Conservation (phyloP, 306 rosid species). For the Medicago arabica region DNA sequence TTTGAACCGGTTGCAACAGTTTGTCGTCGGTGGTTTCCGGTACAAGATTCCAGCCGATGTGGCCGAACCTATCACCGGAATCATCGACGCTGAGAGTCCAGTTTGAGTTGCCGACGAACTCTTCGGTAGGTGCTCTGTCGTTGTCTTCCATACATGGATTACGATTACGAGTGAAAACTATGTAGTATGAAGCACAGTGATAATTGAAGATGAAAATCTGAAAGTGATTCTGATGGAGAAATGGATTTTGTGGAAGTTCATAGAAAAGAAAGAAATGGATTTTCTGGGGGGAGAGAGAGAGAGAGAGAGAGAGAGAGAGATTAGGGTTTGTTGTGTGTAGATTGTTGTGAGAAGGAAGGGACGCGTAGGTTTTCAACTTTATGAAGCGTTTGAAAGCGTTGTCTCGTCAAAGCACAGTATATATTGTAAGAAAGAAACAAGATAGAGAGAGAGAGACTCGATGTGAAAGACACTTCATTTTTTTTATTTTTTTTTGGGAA, state of each 20-base stretch:
- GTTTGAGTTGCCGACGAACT: conserved; percentile 55
- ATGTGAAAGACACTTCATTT: not conserved
- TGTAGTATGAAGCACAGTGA: not conserved
- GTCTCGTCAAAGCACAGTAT: conserved; percentile 59
- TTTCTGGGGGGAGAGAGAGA: not conserved
- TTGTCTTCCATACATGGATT: conserved; percentile 57
- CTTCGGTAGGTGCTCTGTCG: conserved; percentile 42
- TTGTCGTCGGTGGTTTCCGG: conserved; percentile 48
- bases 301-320: conserved; percentile 32
- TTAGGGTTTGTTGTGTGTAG: conserved; percentile 69
- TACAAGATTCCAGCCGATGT: conserved; percentile 75
- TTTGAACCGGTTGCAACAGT: conserved; percentile 38
- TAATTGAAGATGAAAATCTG: not conserved
- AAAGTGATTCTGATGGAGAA: not conserved
- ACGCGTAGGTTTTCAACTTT: conserved; percentile 69
- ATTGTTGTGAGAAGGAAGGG: conserved; percentile 61
- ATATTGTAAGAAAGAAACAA: not conserved
- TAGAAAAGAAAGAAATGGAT: too few relatives aligned
- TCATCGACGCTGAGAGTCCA: conserved; percentile 57
- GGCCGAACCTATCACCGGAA: conserved; percentile 53
- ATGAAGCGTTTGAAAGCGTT: conserved; percentile 56
- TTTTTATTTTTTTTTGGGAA: too few relatives aligned
- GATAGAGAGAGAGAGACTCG: not conserved
- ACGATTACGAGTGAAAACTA: conserved; percentile 11
- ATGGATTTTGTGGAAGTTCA: conserved; percentile 34